Conservation (phyloP, 2,329 filamentous ascomycete species). For the Geosmithia flava region DNA sequence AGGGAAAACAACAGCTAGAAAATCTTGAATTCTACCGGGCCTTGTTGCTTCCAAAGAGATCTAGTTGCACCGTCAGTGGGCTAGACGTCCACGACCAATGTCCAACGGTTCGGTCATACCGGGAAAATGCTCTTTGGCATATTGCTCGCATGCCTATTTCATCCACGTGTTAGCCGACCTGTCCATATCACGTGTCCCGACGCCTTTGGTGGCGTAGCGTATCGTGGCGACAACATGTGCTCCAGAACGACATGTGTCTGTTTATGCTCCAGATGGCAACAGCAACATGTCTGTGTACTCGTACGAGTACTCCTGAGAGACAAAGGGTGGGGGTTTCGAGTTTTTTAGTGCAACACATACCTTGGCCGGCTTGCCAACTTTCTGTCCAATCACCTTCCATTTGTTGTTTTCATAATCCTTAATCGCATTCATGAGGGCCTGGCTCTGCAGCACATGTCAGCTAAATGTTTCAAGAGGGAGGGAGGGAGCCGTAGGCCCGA, state of each 20-base stretch:
- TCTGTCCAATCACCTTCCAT: slow-evolving; percentile 94
- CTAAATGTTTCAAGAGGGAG: background rate
- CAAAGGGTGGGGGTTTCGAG: no score
- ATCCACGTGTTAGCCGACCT: slow-evolving; percentile 1
- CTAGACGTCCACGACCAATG: background rate
- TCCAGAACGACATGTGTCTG: no score
- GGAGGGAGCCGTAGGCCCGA: background rate
- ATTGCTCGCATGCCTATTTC: slow-evolving; percentile 43
- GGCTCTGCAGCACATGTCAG: slow-evolving; percentile 37
- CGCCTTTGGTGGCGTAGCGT: no score
- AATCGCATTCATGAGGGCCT: slow-evolving; percentile 79
- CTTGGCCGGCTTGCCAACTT: slow-evolving; percentile 97
- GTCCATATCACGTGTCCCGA: no score
- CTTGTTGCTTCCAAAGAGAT: slow-evolving; percentile 1
- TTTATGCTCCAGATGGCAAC: no score
- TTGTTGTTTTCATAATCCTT: slow-evolving; percentile 98
- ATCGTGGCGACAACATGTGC: no score
- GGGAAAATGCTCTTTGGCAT: slow-evolving; percentile 7
- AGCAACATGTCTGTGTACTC: no score
- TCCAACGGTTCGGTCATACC: slow-evolving; percentile 1
- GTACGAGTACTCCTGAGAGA: no score
- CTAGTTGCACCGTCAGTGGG: background rate
- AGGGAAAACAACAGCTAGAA: background rate
- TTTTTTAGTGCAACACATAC: slow-evolving; percentile 9
- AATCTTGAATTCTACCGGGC: background rate